These are phyloP conservation scores for Viola odorata DNA, from an alignment of 345 rosid species.

Conservation along the genomic window DNA sequence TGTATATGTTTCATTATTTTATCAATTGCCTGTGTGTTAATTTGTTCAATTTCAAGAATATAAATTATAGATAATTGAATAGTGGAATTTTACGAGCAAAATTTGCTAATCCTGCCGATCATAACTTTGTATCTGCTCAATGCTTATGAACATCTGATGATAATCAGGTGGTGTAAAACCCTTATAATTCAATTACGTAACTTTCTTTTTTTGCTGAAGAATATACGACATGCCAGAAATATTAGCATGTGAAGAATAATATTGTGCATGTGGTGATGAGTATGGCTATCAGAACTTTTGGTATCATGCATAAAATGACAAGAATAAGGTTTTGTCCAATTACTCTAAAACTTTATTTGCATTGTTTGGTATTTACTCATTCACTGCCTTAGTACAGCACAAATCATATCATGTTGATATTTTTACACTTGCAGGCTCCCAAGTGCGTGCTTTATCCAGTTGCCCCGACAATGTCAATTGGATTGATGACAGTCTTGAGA, in stretches of 20 bases:
- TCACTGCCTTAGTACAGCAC: too few relatives aligned
- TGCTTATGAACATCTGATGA: background rate
- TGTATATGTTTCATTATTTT: too few relatives aligned
- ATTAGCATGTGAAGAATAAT: background rate
- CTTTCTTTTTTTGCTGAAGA: too few relatives aligned
- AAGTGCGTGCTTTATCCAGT: conserved; percentile 30
- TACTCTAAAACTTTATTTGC: background rate
- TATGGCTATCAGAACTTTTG: conserved; percentile 1
- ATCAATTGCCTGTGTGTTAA: too few relatives aligned
- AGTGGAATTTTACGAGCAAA: too few relatives aligned
- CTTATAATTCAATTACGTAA: background rate
- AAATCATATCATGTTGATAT: background rate
- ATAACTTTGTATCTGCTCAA: background rate
- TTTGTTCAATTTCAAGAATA: too few relatives aligned
- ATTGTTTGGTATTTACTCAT: too few relatives aligned
- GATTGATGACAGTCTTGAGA: conserved; percentile 87
- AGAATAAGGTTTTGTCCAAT: background rate
- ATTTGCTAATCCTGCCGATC: too few relatives aligned
- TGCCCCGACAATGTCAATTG: conserved; percentile 63
- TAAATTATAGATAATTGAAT: too few relatives aligned
- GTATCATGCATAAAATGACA: conserved; percentile 2
- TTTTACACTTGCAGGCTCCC: conserved; percentile 50
- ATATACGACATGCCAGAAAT: background rate
- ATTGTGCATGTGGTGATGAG: background rate
- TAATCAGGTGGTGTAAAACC: background rate